Evolutionary conservation across 495 filamentous ascomycete species (phyloP).

Genomic region (Aspergillus panamensis): DNA sequence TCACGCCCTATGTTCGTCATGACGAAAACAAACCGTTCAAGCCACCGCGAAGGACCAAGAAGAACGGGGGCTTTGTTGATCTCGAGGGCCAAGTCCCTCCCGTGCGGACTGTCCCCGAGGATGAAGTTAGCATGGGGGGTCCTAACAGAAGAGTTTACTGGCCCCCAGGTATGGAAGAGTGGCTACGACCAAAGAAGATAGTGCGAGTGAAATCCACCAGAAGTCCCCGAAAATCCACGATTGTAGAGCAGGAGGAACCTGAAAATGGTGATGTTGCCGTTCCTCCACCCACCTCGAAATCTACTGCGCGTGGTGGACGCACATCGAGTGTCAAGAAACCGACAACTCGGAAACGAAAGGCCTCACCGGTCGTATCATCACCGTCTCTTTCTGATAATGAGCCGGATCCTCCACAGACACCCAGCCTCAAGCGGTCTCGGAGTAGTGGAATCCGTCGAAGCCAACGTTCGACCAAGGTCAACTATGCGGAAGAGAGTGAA

Average conservation of each 20-base stretch:
- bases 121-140: slow-evolving; percentile 85
- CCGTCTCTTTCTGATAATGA: slow-evolving; percentile 30
- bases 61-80: slow-evolving; percentile 49
- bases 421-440: slow-evolving; percentile 12
- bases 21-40: slow-evolving; percentile 71
- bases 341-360: slow-evolving; percentile 36
- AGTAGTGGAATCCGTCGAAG: slow-evolving; percentile 28
- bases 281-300: slow-evolving; percentile 27
- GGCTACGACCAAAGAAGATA: slow-evolving; percentile 78
- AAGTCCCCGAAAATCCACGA: slow-evolving; percentile 24
- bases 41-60: slow-evolving; percentile 45
- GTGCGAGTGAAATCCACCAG: slow-evolving; percentile 52
- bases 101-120: slow-evolving; percentile 50
- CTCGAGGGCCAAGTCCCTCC: slow-evolving; percentile 47
- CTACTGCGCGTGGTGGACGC: slow-evolving; percentile 12
- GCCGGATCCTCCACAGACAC: slow-evolving; percentile 11
- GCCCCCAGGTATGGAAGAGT: slow-evolving; percentile 85
- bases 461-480: slow-evolving; percentile 41
- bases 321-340: slow-evolving; percentile 27
- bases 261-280: slow-evolving; percentile 5
- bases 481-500: slow-evolving; percentile 45
- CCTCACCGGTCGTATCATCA: slow-evolving; percentile 25
- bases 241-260: slow-evolving; percentile 25
- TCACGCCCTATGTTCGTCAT: slow-evolving; percentile 69
- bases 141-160: slow-evolving; percentile 85